These are phyloP conservation scores for Cladophialophora psammophila DNA, from an alignment of 2,329 filamentous ascomycete species.

Conservation along the genomic window DNA sequence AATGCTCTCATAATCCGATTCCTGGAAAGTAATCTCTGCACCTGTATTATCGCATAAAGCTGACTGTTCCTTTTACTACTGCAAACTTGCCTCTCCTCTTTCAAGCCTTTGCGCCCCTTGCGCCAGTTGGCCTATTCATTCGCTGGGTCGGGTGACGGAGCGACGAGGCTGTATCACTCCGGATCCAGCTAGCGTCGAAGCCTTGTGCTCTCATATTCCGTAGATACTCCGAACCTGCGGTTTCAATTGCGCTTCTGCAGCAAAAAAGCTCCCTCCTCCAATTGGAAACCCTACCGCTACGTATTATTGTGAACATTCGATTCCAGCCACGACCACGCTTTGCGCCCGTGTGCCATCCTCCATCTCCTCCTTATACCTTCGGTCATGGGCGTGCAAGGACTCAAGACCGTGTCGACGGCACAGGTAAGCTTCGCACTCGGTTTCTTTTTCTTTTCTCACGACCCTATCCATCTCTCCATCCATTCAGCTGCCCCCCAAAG, in stretches of 20 bases:
- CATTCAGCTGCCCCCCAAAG: background rate
- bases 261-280: background rate
- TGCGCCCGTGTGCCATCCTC: background rate
- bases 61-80: background rate
- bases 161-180: constrained; percentile 1
- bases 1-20: background rate
- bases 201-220: background rate
- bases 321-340: background rate
- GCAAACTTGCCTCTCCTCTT: background rate
- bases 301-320: background rate
- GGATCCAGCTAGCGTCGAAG: background rate
- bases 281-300: background rate
- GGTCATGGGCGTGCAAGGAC: constrained; percentile 54
- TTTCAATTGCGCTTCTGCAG: too few relatives aligned
- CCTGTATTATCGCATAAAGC: background rate
- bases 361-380: background rate
- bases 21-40: background rate
- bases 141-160: background rate
- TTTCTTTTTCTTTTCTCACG: constrained; percentile 5
- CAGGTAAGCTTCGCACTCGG: constrained; percentile 55
- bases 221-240: background rate
- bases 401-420: constrained; percentile 62
- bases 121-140: background rate
- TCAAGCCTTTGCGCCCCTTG: background rate
- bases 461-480: background rate